A percentile compares a stretch with the other conserved stretches of the same genome.
Evolutionary conservation across 2,329 filamentous ascomycete species (phyloP).

Genomic region (Myriosclerotinia curreyana): DNA sequence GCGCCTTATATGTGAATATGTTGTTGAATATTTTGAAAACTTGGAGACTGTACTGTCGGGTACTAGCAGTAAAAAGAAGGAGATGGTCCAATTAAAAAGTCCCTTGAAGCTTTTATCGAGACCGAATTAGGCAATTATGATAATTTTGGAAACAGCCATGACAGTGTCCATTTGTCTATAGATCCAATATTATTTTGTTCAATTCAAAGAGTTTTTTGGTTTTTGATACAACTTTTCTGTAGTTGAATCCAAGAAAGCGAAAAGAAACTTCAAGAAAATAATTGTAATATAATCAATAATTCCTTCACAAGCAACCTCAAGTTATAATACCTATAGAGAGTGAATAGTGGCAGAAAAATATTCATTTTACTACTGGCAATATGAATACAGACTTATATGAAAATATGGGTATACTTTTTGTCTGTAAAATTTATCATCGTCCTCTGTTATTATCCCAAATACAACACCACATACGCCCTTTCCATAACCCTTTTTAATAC

Average conservation of each 20-base stretch:
- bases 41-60: background rate
- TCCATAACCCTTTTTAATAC: conserved; percentile 3
- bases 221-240: background rate
- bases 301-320: background rate
- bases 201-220: background rate
- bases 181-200: background rate
- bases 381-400: conserved; percentile 1
- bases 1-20: background rate
- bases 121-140: conserved; percentile 8
- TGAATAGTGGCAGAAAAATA: background rate
- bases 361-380: conserved; percentile 12
- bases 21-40: no score
- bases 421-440: conserved; percentile 13
- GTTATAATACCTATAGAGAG: background rate
- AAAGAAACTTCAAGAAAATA: background rate
- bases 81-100: background rate
- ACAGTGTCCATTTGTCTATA: no score
- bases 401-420: conserved; percentile 20
- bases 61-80: background rate
- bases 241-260: background rate
- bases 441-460: conserved; percentile 2
- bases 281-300: background rate
- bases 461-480: conserved; percentile 12
- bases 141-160: background rate
- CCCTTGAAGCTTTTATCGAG: no score